Percentiles rank a stretch among this genome's conserved stretches.
phyloP scores from a whole-genome alignment of 2,329 filamentous ascomycete species.

The Helotiales sp. region DNA sequence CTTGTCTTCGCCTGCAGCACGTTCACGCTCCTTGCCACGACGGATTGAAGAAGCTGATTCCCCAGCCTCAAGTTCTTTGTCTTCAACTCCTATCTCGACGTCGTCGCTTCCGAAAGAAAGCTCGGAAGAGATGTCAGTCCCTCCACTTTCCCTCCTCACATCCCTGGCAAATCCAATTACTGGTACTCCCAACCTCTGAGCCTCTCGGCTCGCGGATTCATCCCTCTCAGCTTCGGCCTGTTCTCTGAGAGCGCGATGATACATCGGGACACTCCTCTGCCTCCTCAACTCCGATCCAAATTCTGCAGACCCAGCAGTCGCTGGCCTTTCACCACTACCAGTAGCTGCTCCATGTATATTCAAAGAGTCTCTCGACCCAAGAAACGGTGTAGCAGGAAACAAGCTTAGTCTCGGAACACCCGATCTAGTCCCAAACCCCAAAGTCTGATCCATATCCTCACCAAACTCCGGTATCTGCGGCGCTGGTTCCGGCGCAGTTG shows the following conservation, averaged over 20 bases:
- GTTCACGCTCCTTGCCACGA: too few species aligned
- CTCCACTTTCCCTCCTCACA: background rate
- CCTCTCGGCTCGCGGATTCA: background rate
- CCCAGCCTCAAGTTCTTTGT: background rate
- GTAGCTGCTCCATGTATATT: too few species aligned
- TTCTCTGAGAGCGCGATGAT: background rate
- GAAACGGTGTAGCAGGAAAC: background rate
- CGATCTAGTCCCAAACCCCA: too few species aligned
- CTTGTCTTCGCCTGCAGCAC: too few species aligned
- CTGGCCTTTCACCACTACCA: background rate
- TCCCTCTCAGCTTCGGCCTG: background rate
- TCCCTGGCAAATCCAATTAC: background rate
- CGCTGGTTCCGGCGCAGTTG: background rate
- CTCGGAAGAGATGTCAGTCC: background rate
- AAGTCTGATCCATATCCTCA: too few species aligned
- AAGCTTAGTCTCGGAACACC: background rate
- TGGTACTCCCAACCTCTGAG: background rate
- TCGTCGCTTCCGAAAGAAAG: background rate
- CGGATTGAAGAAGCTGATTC: too few species aligned
- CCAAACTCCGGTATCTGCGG: slow-evolving; percentile 1
- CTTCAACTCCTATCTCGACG: background rate
- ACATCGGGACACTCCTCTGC: background rate
- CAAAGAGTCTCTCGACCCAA: background rate
- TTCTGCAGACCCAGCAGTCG: background rate
- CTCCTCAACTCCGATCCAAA: background rate